Conservation (phyloP, 2,329 filamentous ascomycete species). For the Colletotrichum sp. region DNA sequence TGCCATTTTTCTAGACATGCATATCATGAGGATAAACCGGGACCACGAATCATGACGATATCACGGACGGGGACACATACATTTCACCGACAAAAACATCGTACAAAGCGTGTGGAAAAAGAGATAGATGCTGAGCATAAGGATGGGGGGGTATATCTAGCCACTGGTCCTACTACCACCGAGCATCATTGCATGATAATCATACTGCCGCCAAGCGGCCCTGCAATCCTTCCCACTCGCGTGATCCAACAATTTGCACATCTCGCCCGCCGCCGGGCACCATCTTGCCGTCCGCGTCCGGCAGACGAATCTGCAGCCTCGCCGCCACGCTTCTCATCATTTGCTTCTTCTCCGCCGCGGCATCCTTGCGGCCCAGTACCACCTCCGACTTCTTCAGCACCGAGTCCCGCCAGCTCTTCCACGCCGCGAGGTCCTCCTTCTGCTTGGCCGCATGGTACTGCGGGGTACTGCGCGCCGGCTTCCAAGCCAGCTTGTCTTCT, state of each 20-base stretch:
- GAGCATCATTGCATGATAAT: slow-evolving; percentile 8
- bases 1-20: not conserved
- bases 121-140: not conserved
- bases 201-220: slow-evolving; percentile 40
- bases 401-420: slow-evolving; percentile 62
- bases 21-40: not conserved
- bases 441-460: slow-evolving; percentile 71
- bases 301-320: slow-evolving; percentile 56
- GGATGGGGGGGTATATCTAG: slow-evolving; percentile 17
- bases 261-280: slow-evolving; percentile 39
- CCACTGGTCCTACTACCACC: slow-evolving; percentile 9
- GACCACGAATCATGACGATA: not conserved
- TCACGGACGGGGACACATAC: not conserved
- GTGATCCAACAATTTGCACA: slow-evolving; percentile 58
- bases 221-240: slow-evolving; percentile 62
- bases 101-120: not conserved
- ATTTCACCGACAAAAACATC: not conserved
- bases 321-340: slow-evolving; percentile 44
- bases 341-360: slow-evolving; percentile 29
- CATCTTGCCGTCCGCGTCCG: slow-evolving; percentile 50
- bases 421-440: slow-evolving; percentile 68
- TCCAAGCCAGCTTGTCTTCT: slow-evolving; percentile 69
- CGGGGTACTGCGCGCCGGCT: slow-evolving; percentile 66
- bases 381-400: slow-evolving; percentile 58
- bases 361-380: slow-evolving; percentile 30